Evolutionary conservation across 139 green algal genomes (phyloP).

Genomic region (Tetratostichococcus sp.): DNA sequence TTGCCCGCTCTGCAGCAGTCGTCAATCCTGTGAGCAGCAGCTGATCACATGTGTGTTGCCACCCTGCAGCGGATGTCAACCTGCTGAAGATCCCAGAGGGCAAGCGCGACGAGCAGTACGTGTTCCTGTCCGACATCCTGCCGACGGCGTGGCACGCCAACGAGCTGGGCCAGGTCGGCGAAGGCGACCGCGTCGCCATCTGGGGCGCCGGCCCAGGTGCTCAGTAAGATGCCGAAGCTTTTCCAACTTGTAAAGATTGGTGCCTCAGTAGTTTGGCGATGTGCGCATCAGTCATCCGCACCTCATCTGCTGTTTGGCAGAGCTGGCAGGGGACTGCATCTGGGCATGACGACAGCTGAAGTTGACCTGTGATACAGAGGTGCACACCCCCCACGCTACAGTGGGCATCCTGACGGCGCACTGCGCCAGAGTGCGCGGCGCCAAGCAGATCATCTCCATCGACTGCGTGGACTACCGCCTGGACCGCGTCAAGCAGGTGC

Average conservation of each 20-base stretch:
- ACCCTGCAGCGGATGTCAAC: conserved; percentile 29
- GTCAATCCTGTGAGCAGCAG: too few species aligned
- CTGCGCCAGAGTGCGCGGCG: neutral
- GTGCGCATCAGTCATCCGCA: too few species aligned
- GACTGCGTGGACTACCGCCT: neutral
- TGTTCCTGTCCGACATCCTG: conserved; percentile 51
- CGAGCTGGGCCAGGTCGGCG: conserved; percentile 38
- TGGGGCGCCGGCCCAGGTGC: conserved; percentile 49
- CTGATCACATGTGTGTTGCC: neutral
- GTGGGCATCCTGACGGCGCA: neutral
- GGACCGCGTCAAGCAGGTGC: neutral
- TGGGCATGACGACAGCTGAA: too few species aligned
- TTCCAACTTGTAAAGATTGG: too few species aligned
- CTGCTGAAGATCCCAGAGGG: conserved; percentile 27
- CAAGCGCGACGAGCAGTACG: conserved; percentile 5
- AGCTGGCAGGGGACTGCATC: too few species aligned
- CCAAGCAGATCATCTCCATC: conserved; percentile 1
- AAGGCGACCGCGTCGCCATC: conserved; percentile 41
- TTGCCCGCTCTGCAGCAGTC: too few species aligned
- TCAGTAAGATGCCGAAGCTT: too few species aligned
- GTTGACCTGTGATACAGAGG: too few species aligned
- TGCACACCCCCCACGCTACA: too few species aligned
- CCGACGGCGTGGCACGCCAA: conserved; percentile 43
- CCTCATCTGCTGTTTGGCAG: too few species aligned
- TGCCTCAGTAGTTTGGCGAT: too few species aligned